Conservation (phyloP, 306 rosid species). For the Lablab purpureus region DNA sequence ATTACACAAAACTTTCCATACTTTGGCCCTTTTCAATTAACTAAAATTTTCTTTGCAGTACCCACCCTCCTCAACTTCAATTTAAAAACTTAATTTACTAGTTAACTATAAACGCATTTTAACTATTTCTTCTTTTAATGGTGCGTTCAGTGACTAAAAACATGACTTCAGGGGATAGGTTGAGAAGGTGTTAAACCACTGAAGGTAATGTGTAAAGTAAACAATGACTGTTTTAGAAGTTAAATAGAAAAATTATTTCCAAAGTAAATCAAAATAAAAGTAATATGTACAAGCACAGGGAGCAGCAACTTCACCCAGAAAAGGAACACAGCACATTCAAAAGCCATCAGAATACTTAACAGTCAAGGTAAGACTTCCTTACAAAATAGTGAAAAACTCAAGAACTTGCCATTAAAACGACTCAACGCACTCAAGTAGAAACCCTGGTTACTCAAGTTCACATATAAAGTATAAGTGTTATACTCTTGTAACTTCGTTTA, state of each 20-base stretch:
- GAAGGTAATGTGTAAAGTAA: neutral
- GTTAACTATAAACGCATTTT: neutral
- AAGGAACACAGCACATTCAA: neutral
- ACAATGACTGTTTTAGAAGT: neutral
- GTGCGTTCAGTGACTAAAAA: neutral
- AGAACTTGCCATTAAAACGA: neutral
- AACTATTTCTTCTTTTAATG: neutral
- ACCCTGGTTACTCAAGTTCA: slow-evolving; percentile 14
- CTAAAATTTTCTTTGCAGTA: neutral
- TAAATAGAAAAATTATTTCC: neutral
- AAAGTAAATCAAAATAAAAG: neutral
- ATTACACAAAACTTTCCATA: neutral
- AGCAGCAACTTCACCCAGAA: neutral
- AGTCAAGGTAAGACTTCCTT: neutral
- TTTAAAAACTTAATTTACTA: neutral
- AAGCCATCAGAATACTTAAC: neutral
- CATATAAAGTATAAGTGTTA: neutral
- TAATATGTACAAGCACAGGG: neutral
- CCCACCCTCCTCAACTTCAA: neutral
- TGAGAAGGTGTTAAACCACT: neutral
- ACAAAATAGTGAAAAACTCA: neutral
- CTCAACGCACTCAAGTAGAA: neutral
- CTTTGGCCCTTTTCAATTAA: neutral
- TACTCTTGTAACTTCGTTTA: neutral
- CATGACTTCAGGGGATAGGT: neutral